These are phyloP conservation scores for Oropetium thomaeum DNA, from an alignment of 176 grass and related monocot species.

Conservation along the genomic window DNA sequence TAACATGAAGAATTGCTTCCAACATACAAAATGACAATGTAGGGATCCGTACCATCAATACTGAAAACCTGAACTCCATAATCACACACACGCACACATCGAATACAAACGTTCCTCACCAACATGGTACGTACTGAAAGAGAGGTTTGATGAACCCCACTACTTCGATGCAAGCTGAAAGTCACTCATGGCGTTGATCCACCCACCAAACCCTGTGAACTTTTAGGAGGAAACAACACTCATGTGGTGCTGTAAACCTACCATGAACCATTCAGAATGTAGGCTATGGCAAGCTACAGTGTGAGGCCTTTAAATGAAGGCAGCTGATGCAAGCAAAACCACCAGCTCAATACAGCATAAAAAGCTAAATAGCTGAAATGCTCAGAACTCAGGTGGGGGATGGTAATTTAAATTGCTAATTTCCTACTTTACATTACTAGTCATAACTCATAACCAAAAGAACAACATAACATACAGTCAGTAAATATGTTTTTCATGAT, in stretches of 20 bases:
- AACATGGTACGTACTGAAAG: not conserved
- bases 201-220: constrained; percentile 16
- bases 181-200: not conserved
- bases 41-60: constrained; percentile 5
- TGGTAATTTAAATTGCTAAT: not conserved
- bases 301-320: not conserved
- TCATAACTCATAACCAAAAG: not conserved
- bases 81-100: no score
- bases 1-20: not conserved
- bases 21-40: not conserved
- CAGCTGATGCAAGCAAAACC: not conserved
- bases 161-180: not conserved
- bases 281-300: not conserved
- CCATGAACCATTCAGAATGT: constrained; percentile 15
- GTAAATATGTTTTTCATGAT: not conserved
- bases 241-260: not conserved
- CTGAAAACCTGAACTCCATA: not conserved
- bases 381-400: not conserved
- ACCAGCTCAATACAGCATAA: not conserved
- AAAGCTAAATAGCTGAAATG: not conserved
- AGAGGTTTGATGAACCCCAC: constrained; percentile 24
- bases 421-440: constrained; percentile 4
- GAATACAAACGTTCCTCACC: constrained; percentile 20
- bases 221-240: constrained; percentile 1
- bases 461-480: not conserved